Percentiles rank a stretch among this genome's conserved stretches.
These are phyloP conservation scores for Arthrobotrys musiformis DNA, from an alignment of 2,329 filamentous ascomycete genomes.

Conservation along the genomic window DNA sequence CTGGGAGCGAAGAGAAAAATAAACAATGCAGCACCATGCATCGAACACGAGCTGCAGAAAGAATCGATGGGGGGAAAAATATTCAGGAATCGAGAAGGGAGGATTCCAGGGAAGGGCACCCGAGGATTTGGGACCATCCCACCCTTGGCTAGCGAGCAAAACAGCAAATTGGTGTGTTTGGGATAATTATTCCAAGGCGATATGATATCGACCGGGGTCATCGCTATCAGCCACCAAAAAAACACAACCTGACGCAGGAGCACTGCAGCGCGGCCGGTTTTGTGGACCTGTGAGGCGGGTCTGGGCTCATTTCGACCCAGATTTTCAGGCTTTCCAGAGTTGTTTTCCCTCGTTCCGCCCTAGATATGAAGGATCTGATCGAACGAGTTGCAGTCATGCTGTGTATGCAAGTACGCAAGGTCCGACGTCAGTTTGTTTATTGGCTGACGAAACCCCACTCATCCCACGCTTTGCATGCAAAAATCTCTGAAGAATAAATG, in stretches of 20 bases:
- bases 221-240: constrained; percentile 47
- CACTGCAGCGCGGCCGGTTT: constrained; percentile 23
- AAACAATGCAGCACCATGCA: constrained; percentile 14
- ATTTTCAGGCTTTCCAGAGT: constrained; percentile 13
- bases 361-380: constrained; percentile 9
- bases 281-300: constrained; percentile 12
- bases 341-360: constrained; percentile 17
- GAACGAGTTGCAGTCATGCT: constrained; percentile 19
- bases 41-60: constrained; percentile 32
- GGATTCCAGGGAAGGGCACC: constrained; percentile 26
- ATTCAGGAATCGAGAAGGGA: constrained; percentile 12
- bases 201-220: constrained; percentile 38
- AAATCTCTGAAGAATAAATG: constrained; percentile 23
- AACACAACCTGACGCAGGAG: constrained; percentile 16
- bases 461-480: constrained; percentile 18
- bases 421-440: constrained; percentile 24
- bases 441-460: constrained; percentile 36
- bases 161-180: constrained; percentile 52
- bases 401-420: no score
- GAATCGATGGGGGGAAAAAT: constrained; percentile 8
- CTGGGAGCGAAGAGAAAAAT: constrained; percentile 40
- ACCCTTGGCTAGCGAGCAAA: constrained; percentile 43
- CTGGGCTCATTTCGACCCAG: constrained; percentile 43
- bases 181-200: constrained; percentile 38
- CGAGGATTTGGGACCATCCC: constrained; percentile 34